Base-by-base conservation (phyloP, 495 filamentous ascomycete species). In the Friedmanniomyces simplex region DNA sequence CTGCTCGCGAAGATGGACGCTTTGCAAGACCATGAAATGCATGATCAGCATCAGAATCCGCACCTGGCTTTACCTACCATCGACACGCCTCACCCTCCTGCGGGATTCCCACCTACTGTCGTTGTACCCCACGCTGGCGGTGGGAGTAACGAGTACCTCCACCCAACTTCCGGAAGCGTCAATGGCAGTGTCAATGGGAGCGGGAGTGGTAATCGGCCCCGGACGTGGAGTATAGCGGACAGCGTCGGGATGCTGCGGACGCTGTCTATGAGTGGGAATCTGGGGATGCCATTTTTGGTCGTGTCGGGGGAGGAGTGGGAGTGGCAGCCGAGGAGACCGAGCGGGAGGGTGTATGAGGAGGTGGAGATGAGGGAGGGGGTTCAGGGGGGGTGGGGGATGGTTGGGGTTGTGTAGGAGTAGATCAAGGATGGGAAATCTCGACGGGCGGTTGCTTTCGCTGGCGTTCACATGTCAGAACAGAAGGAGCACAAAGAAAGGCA, bases 341-440 rank as follows among this genome's bases (percentile, higher is more conserved):
- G 61, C 43, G 61, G 46, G 48, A 47, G 32, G 45, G 49, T 57
- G 39, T 57, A 64, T 34, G 54, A 64, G 22, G 61, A 64, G 49
- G 16, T 12, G 6, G 61, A 56, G 43, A 55, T 28, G 14, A 2
- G 30, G 11, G 30, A 13, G 25, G 16, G 11, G 30, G 25, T 1
- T 4, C 26, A 16, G 7, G 25, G 49, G 49, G 16, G 30, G 49
- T 26, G 25, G 49, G 7, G 8, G 10, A 26, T 52, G 18, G 49
- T 21, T 8, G 6, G 7, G 46, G 12, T 18, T 49, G 46, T 28
- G 24, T 28, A 49, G 20, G 41, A 43, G n/a, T n/a, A n/a, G n/a
- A n/a, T n/a, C n/a, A n/a, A n/a, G n/a, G n/a, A n/a, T n/a, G n/a
- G n/a, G n/a, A n/a, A n/a, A n/a, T n/a, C n/a, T n/a, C n/a, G n/a